Percentiles rank a stretch among this genome's conserved stretches.
These are phyloP conservation scores for Metschnikowia cubensis DNA, from an alignment of 805 yeast genomes.

Conservation along the genomic window DNA sequence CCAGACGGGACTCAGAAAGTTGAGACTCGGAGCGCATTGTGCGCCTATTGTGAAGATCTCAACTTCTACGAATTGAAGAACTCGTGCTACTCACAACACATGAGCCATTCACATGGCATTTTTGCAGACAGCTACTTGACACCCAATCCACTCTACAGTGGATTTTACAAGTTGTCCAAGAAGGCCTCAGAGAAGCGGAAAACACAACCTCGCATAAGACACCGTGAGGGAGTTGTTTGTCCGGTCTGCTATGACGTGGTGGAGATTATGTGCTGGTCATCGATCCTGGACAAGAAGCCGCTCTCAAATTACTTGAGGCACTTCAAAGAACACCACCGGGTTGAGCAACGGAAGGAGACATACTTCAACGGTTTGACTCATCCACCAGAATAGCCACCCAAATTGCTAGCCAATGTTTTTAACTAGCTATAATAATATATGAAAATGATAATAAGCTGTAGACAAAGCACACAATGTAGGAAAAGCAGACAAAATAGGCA, in stretches of 20 bases:
- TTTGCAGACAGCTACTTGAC: slow-evolving; percentile 25
- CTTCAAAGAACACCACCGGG: slow-evolving; percentile 16
- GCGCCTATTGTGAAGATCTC: slow-evolving; percentile 31
- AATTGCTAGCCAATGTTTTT: not conserved
- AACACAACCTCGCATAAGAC: slow-evolving; percentile 20
- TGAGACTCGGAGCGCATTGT: slow-evolving; percentile 29
- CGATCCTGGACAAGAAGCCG: slow-evolving; percentile 15
- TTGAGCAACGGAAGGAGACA: slow-evolving; percentile 6
- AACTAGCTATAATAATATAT: not conserved
- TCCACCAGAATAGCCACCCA: not conserved
- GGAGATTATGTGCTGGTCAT: slow-evolving; percentile 19
- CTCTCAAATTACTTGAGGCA: slow-evolving; percentile 18
- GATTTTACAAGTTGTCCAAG: slow-evolving; percentile 20
- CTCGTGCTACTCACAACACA: slow-evolving; percentile 34
- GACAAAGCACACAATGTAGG: no score
- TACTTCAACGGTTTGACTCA: slow-evolving; percentile 6
- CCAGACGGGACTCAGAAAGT: slow-evolving; percentile 3
- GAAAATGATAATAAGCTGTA: not conserved
- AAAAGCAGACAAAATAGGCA: no score
- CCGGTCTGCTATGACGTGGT: slow-evolving; percentile 26
- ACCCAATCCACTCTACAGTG: slow-evolving; percentile 28
- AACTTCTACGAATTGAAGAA: slow-evolving; percentile 29
- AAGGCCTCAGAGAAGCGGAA: slow-evolving; percentile 16
- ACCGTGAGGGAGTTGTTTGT: slow-evolving; percentile 27
- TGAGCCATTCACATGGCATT: slow-evolving; percentile 33